Evolutionary conservation across 2,329 filamentous ascomycete genomes (phyloP), one percentile per base, ranked within the genome.

Genomic region (Teratosphaeria nubilosa): DNA sequence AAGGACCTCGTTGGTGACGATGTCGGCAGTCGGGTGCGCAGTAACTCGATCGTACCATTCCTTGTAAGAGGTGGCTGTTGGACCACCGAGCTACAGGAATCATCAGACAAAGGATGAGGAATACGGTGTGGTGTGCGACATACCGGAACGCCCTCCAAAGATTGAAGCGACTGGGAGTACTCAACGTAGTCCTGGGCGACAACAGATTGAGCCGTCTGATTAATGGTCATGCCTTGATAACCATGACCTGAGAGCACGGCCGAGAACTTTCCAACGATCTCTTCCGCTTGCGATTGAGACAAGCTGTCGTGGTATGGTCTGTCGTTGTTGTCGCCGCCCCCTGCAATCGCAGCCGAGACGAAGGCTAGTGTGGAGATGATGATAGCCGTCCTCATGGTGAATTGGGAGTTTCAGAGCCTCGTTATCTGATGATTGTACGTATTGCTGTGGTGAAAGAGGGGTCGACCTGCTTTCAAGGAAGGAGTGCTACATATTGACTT

Each of bases 171-270:
- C 53, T 60, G 58, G 1, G 58, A 60, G 53, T 27, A 50, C 51
- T 60, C 60, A 6, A n/a, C 27, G 25, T 58, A 61, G 53, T 61
- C 41, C 2, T 57, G 48, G 3, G 60, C 54, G n/a, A 61, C 50
- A 6, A 58, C 32, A 2, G 55, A 48, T 13, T 60, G 16, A 22
- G 55, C 55, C 14, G 55, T 60, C 6, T n/a, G 30, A 32, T 55
- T 57, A 13, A 58, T 48, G n/a, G 27, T 51, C 11, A 54, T 14
- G 25, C 22, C 37, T 37, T 56, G 34, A 34, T 51, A 58, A 13
- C 25, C 50, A n/a, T 51, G 41, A 9, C 53, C 52, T 2, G 57
- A 27, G n/a, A 59, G 51, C 51, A 61, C 57, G 54, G 10, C 16
- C 51, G 57, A 53, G 51, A 54, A 51, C 32, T 59, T 30, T 22